phyloP scores from a whole-genome alignment of 495 filamentous ascomycete species.

The Lichina pygmaea region DNA sequence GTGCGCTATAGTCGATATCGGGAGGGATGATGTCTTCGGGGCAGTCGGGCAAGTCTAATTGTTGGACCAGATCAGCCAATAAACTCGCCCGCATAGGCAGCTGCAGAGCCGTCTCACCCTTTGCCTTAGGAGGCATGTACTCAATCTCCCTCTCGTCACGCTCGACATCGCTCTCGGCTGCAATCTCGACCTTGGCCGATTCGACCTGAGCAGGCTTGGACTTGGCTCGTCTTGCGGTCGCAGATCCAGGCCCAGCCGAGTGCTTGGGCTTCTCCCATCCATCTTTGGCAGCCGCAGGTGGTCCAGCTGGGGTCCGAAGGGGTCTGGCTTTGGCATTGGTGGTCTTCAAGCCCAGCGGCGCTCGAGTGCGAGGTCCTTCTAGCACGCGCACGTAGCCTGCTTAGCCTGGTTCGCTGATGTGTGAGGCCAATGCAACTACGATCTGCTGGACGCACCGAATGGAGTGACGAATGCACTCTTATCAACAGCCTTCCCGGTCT shows the following conservation, averaged over 20 bases:
- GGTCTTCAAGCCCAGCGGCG: slow-evolving; percentile 75
- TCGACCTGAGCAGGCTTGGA: not conserved
- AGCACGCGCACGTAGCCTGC: too few species aligned
- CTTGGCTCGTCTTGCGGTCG: slow-evolving; percentile 1
- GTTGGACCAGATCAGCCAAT: slow-evolving; percentile 10
- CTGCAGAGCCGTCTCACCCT: slow-evolving; percentile 13
- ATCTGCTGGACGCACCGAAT: slow-evolving; percentile 27
- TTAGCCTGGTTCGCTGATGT: not conserved
- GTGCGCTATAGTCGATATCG: slow-evolving; percentile 20
- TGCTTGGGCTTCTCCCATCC: slow-evolving; percentile 12
- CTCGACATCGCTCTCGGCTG: slow-evolving; percentile 25
- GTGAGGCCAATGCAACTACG: not conserved
- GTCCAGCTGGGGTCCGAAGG: slow-evolving; percentile 32
- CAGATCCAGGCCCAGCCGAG: not conserved
- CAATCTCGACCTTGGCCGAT: slow-evolving; percentile 14
- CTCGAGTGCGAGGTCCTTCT: slow-evolving; percentile 40
- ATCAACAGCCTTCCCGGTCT: slow-evolving; percentile 31
- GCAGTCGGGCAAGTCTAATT: slow-evolving; percentile 39
- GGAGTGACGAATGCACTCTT: slow-evolving; percentile 53
- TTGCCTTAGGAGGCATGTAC: slow-evolving; percentile 44
- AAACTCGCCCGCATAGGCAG: not conserved
- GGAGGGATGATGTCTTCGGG: slow-evolving; percentile 53
- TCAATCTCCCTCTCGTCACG: slow-evolving; percentile 40
- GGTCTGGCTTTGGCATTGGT: slow-evolving; percentile 74
- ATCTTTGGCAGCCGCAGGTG: slow-evolving; percentile 13